Base-by-base conservation (phyloP, 2,329 filamentous ascomycete species). In the Pezicula rhizophila region DNA sequence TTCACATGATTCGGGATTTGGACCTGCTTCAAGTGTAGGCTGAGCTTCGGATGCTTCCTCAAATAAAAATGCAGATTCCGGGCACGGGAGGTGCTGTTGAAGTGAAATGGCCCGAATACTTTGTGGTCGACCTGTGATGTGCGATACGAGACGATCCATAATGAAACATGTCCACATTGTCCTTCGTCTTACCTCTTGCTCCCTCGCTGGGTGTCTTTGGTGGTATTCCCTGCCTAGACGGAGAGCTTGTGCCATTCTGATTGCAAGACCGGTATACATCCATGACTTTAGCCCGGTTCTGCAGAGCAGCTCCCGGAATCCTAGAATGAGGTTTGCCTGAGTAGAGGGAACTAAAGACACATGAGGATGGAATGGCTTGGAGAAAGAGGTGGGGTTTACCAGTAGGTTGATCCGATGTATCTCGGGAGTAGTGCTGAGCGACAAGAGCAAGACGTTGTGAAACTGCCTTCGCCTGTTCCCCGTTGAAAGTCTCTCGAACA, bases 191-290 rank as follows among this genome's bases (percentile, higher is more conserved):
- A 51, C 31, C 35, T 53, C 51, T 31, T 53, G 42, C 18, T 53
- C 40, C 12, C 40, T 25, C 23, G 40, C 25, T 11, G 51, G 51
- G 23, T 50, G 42, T 10, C 44, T 23, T 35, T 53, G 51, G 35
- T 51, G 42, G 15, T 33, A 46, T 31, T 51, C 51, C 26, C 37
- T 18, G 14, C 42, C 48, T 2, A 53, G 45, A 14, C 46, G 48
- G 4, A 53, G 28, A 14, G 49, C 48, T 41, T 53, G 51, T 38
- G 44, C 41, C 51, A 53, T 53, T 26, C 51, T 26, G 23, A 51
- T 49, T 18, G 49, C 51, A 15, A 26, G 43, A 8, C 51, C 51
- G 1, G 43, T 45, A 26, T 51, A 51, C 48, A 53, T 53, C 49
- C 49, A 53, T 18, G 51, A 42, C 35, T 48, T 53, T n/a, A 34